These are phyloP conservation scores for Aspergillus pseudotamarii DNA, from an alignment of 2,329 filamentous ascomycete genomes.

Conservation along the genomic window DNA sequence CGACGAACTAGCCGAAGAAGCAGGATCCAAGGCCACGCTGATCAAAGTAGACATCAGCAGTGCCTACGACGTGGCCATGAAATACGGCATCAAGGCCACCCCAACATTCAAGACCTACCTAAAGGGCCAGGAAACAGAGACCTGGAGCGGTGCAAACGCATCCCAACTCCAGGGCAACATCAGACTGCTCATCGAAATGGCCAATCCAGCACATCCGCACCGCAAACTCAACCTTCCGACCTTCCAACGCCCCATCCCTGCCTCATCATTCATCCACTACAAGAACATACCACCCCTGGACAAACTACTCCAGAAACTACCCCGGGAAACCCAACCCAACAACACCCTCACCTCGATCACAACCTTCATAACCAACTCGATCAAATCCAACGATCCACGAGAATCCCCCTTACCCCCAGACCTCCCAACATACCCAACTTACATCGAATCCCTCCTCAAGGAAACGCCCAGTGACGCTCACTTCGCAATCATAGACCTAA, in stretches of 20 bases:
- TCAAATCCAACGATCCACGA: conserved; percentile 42
- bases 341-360: conserved; percentile 66
- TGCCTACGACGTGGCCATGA: conserved; percentile 64
- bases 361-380: conserved; percentile 67
- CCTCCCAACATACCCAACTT: conserved; percentile 64
- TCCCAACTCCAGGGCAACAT: conserved; percentile 71
- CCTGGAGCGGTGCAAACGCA: conserved; percentile 78
- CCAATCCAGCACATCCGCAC: conserved; percentile 76
- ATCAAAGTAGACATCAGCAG: conserved; percentile 81
- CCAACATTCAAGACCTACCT: conserved; percentile 89
- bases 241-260: conserved; percentile 63
- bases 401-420: conserved; percentile 73
- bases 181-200: conserved; percentile 72
- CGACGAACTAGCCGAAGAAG: conserved; percentile 75
- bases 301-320: conserved; percentile 81
- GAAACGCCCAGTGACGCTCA: conserved; percentile 65
- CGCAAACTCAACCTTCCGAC: conserved; percentile 69
- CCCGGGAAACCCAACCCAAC: conserved; percentile 55
- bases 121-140: conserved; percentile 72
- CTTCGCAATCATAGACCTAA: conserved; percentile 84
- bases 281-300: conserved; percentile 78
- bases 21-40: conserved; percentile 67
- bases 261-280: conserved; percentile 68
- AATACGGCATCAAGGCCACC: conserved; percentile 72
- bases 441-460: conserved; percentile 59